A percentile compares a stretch with the other conserved stretches of the same genome.
These are phyloP conservation scores for Mimosa bimucronata DNA, from an alignment of 306 rosid genomes.

Conservation along the genomic window DNA sequence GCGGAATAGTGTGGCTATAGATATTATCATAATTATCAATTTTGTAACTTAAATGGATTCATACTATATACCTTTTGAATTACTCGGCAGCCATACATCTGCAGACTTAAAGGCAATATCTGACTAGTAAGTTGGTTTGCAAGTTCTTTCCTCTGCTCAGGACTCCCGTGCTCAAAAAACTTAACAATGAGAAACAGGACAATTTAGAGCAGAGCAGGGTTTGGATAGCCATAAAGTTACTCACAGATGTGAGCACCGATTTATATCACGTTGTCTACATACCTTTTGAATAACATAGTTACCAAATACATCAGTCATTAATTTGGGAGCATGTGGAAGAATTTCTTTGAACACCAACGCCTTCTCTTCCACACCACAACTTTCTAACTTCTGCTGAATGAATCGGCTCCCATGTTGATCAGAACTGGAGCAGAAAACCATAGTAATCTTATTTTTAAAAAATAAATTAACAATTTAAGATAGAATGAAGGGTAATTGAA, in stretches of 20 bases:
- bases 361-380: conserved; percentile 42
- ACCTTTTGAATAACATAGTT: conserved; percentile 63
- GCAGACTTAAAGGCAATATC: conserved; percentile 58
- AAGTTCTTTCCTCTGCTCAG: conserved; percentile 40
- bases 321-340: conserved; percentile 52
- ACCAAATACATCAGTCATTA: conserved; percentile 65
- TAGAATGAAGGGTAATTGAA: conserved; percentile 22
- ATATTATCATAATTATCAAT: not conserved
- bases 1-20: not conserved
- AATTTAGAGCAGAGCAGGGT: conserved; percentile 12
- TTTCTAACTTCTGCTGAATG: conserved; percentile 63
- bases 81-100: conserved; percentile 66
- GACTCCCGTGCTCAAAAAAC: conserved; percentile 60
- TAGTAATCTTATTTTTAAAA: not conserved
- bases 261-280: not conserved
- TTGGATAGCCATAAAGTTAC: not conserved
- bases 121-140: conserved; percentile 53
- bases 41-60: conserved; percentile 19
- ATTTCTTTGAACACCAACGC: conserved; percentile 58
- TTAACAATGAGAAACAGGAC: conserved; percentile 19
- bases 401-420: conserved; percentile 69
- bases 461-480: not conserved
- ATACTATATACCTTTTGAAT: conserved; percentile 52
- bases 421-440: conserved; percentile 41
- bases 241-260: not conserved